phyloP scores from a whole-genome alignment of 345 rosid species.

The Kernera saxatilis region DNA sequence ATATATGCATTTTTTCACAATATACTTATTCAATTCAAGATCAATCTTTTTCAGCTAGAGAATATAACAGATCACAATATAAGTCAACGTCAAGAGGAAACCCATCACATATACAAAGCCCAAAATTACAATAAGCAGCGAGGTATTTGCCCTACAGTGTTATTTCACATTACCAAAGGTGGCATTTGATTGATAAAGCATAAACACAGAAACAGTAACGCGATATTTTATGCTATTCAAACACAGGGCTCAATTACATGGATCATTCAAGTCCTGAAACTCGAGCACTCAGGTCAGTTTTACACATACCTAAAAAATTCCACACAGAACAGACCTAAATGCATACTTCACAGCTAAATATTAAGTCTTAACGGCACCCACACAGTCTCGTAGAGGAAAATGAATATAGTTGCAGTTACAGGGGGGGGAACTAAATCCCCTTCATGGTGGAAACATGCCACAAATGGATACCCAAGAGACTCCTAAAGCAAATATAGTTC shows the following conservation, averaged over 20 bases:
- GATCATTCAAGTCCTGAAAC: constrained; percentile 3
- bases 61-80: background rate
- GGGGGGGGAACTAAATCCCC: background rate
- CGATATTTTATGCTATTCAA: background rate
- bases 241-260: background rate
- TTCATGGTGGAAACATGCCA: background rate
- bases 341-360: background rate
- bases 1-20: background rate
- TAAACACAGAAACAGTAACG: background rate
- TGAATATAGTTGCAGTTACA: background rate
- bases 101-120: background rate
- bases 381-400: background rate
- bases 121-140: background rate
- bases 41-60: background rate
- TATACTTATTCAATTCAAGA: background rate
- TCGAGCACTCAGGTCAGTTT: background rate
- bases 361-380: background rate
- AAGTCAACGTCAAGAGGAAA: constrained; percentile 4
- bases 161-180: background rate
- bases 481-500: background rate
- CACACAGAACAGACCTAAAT: background rate
- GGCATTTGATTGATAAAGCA: background rate
- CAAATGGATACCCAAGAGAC: background rate
- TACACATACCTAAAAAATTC: background rate
- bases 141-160: background rate